A percentile compares a stretch with the other conserved stretches of the same genome.
Evolutionary conservation across 805 yeast species (phyloP).

Genomic region (Candida pini): DNA sequence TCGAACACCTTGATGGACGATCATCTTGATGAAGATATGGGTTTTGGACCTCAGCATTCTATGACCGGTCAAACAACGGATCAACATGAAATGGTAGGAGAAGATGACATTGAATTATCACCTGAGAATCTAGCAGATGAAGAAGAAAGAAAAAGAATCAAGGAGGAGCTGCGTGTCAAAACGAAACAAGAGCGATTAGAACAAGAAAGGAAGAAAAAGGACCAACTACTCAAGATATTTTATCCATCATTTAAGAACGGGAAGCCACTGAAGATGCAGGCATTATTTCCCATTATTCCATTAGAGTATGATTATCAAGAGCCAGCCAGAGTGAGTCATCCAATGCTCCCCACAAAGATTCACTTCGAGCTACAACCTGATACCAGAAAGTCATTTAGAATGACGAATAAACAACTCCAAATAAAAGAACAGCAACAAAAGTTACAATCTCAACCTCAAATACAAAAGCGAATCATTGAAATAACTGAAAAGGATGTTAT

Average conservation of each 20-base stretch:
- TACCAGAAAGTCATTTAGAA: slow-evolving; percentile 46
- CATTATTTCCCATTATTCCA: slow-evolving; percentile 57
- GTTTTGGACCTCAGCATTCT: too few species aligned
- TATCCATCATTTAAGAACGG: slow-evolving; percentile 60
- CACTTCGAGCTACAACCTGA: slow-evolving; percentile 61
- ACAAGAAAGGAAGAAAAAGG: slow-evolving; percentile 28
- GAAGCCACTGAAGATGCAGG: slow-evolving; percentile 56
- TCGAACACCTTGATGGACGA: slow-evolving; percentile 20
- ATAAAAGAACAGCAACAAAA: slow-evolving; percentile 4
- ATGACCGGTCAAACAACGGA: slow-evolving; percentile 3
- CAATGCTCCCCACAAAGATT: slow-evolving; percentile 54
- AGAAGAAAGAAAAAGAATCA: slow-evolving; percentile 6
- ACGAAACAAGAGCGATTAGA: slow-evolving; percentile 13
- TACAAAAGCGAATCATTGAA: slow-evolving; percentile 20
- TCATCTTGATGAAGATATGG: slow-evolving; percentile 14
- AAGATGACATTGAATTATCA: slow-evolving; percentile 18
- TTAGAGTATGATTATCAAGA: slow-evolving; percentile 45
- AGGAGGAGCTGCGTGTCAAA: slow-evolving; percentile 6
- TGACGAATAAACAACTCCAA: slow-evolving; percentile 9
- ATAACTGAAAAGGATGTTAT: slow-evolving; percentile 25
- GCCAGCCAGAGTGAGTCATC: slow-evolving; percentile 38
- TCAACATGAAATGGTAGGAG: slow-evolving; percentile 7
- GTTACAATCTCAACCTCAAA: slow-evolving; percentile 2
- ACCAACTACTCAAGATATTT: slow-evolving; percentile 37
- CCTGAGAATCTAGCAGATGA: slow-evolving; percentile 26